A percentile compares a stretch with the other conserved stretches of the same genome.
Conservation (phyloP, 2,329 filamentous ascomycete species). For the Hymenoscyphus linearis region DNA sequence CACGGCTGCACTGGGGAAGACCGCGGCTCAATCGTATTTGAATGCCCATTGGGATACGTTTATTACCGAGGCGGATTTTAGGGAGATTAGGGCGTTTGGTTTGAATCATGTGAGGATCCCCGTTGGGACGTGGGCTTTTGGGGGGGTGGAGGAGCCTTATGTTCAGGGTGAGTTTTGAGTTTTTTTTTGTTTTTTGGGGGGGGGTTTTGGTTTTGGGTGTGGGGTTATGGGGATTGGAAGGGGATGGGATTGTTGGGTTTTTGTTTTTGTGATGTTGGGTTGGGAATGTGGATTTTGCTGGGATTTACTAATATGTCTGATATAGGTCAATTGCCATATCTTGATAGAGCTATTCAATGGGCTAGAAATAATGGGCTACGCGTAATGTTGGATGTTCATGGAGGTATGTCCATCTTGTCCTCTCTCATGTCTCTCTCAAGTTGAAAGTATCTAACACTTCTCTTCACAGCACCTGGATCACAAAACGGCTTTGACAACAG, state of each 20-base stretch:
- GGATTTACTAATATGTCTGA: too few relatives aligned
- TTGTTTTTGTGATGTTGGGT: too few relatives aligned
- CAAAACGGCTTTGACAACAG: conserved; percentile 67
- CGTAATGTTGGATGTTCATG: conserved; percentile 64
- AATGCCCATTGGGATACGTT: conserved; percentile 54
- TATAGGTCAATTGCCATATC: conserved; percentile 48
- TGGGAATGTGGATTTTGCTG: too few relatives aligned
- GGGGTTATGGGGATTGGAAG: too few relatives aligned
- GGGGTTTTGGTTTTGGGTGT: too few relatives aligned
- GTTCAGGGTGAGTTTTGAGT: conserved; percentile 38
- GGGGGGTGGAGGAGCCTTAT: conserved; percentile 51
- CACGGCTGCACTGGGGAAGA: conserved; percentile 40
- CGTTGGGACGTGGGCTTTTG: conserved; percentile 60
- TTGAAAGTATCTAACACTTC: background rate
- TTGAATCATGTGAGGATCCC: conserved; percentile 62
- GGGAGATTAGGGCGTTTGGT: conserved; percentile 39
- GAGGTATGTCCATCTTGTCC: conserved; percentile 40
- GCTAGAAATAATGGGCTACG: conserved; percentile 53
- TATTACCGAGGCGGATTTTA: conserved; percentile 39
- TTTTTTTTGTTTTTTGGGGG: too few relatives aligned
- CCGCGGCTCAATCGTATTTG: conserved; percentile 41
- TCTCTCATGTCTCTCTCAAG: background rate
- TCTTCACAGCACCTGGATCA: conserved; percentile 45
- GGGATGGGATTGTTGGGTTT: too few relatives aligned
- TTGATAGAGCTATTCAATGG: conserved; percentile 55